phyloP scores from a whole-genome alignment of 208 protist species.

The Trichomonas tenax region DNA sequence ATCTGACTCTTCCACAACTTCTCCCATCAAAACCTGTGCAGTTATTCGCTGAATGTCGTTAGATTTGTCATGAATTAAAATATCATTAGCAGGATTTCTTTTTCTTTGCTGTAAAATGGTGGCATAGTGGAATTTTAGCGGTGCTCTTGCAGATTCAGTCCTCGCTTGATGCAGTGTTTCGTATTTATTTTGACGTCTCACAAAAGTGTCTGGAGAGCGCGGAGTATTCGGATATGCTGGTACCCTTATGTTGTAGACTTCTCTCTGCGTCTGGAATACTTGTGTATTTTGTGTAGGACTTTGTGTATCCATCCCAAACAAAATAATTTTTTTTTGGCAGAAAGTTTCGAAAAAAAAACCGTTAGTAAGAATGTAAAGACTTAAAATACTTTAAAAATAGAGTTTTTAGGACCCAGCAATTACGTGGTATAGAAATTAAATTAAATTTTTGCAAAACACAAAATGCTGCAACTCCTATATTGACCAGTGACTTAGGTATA shows the following conservation, averaged over 20 bases:
- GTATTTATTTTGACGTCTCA: not conserved
- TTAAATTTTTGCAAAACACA: too few species aligned
- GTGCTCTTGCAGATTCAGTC: not conserved
- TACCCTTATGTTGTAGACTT: not conserved
- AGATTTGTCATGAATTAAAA: not conserved
- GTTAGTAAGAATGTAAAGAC: not conserved
- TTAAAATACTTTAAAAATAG: not conserved
- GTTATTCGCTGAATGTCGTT: not conserved
- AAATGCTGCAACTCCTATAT: too few species aligned
- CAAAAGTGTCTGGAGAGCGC: not conserved
- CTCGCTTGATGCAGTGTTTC: not conserved
- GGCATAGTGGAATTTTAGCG: not conserved
- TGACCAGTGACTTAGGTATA: too few species aligned
- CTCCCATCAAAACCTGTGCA: not conserved
- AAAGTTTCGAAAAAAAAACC: not conserved
- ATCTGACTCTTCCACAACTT: not conserved
- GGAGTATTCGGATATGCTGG: not conserved
- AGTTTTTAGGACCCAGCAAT: too few species aligned
- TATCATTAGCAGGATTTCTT: not conserved
- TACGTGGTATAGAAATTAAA: too few species aligned
- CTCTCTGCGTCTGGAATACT: not conserved
- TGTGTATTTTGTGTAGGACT: not conserved
- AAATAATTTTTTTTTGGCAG: not conserved
- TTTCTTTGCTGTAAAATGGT: not conserved
- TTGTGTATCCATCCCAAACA: not conserved